Evolutionary conservation across 768 basidiomycete species (phyloP).

Genomic region (Leccinellum albellum): DNA sequence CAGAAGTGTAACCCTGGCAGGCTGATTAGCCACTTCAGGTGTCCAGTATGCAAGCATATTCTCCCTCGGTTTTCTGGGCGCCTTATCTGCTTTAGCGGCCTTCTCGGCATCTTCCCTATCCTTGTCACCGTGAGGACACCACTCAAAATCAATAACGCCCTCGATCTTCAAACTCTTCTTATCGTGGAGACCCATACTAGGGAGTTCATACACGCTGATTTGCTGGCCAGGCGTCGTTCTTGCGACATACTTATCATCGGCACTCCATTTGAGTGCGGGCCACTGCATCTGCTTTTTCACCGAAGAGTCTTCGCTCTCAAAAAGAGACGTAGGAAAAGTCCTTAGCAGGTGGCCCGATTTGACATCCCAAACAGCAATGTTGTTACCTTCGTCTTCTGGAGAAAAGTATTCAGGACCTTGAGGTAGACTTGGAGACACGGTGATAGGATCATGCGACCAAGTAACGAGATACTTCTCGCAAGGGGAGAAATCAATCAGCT

Average conservation of each 20-base stretch:
- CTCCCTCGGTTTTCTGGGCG: constrained; percentile 66
- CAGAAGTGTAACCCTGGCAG: constrained; percentile 92
- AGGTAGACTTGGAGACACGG: constrained; percentile 73
- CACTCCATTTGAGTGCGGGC: constrained; percentile 96
- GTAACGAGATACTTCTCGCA: constrained; percentile 96
- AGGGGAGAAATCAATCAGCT: constrained; percentile 95
- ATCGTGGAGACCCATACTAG: constrained; percentile 88
- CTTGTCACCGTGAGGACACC: constrained; percentile 91
- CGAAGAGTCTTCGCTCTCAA: constrained; percentile 54
- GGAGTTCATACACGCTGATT: constrained; percentile 95
- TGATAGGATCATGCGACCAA: constrained; percentile 93
- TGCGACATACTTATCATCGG: constrained; percentile 93
- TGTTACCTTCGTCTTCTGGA: constrained; percentile 93
- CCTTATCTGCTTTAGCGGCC: constrained; percentile 39
- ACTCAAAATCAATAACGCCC: constrained; percentile 96
- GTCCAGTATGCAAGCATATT: constrained; percentile 98
- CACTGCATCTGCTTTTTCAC: constrained; percentile 84
- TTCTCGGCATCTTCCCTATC: constrained; percentile 70
- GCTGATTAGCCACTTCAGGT: constrained; percentile 93
- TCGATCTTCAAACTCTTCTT: constrained; percentile 98
- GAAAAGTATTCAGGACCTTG: constrained; percentile 86
- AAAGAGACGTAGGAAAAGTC: constrained; percentile 72
- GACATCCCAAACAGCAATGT: constrained; percentile 98
- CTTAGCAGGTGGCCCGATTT: constrained; percentile 89
- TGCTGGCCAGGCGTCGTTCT: constrained; percentile 85